Evolutionary conservation across 805 yeast genomes (phyloP).

Genomic region (Blastobotrys mokoenaii): DNA sequence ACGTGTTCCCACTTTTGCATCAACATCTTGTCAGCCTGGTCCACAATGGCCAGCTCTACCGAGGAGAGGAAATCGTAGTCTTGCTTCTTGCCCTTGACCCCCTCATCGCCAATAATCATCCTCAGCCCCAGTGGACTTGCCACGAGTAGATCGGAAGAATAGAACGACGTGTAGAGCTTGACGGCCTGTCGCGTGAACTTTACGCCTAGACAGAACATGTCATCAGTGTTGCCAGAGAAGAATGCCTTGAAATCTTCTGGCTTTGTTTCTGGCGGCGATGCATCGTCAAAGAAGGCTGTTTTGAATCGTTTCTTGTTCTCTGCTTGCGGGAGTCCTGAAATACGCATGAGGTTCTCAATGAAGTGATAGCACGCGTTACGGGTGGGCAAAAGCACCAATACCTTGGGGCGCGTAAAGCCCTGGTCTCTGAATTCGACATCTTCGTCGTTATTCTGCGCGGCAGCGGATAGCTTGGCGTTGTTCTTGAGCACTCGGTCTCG

Average conservation of each 20-base stretch:
- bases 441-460: constrained; percentile 30
- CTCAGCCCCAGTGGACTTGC: constrained; percentile 90
- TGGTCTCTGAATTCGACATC: constrained; percentile 77
- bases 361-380: constrained; percentile 68
- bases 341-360: constrained; percentile 49
- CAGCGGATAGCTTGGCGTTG: constrained; percentile 45
- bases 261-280: constrained; percentile 44
- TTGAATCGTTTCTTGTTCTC: constrained; percentile 75
- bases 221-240: constrained; percentile 86
- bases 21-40: constrained; percentile 76
- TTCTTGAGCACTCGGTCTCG: constrained; percentile 78
- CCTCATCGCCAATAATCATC: constrained; percentile 62
- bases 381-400: constrained; percentile 74
- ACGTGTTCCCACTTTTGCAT: constrained; percentile 94
- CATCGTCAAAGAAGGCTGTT: constrained; percentile 54
- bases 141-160: constrained; percentile 74
- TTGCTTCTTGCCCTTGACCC: constrained; percentile 38
- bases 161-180: constrained; percentile 76
- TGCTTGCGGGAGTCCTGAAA: constrained; percentile 63
- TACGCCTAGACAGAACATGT: constrained; percentile 83
- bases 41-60: constrained; percentile 72
- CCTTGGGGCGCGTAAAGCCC: constrained; percentile 92
- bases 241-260: constrained; percentile 75
- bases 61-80: constrained; percentile 82
- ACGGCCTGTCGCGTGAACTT: constrained; percentile 84